These are phyloP conservation scores for Septoria petroselini DNA, from an alignment of 2,329 filamentous ascomycete species.

Conservation along the genomic window DNA sequence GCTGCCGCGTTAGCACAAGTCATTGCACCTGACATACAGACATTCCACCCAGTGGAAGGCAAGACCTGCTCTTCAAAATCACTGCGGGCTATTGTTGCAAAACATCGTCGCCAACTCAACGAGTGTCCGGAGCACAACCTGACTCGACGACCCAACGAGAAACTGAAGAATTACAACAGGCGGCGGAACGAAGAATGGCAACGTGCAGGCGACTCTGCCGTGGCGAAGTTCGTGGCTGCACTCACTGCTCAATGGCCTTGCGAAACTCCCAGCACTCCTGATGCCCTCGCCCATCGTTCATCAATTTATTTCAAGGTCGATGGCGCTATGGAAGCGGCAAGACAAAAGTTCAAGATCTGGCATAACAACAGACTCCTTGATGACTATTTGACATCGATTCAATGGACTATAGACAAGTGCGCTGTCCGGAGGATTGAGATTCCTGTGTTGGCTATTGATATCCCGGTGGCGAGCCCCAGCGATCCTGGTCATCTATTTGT, in stretches of 20 bases:
- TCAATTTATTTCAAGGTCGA: constrained; percentile 5
- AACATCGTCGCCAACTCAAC: not conserved
- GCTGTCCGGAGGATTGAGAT: not conserved
- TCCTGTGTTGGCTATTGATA: not conserved
- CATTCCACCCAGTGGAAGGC: not conserved
- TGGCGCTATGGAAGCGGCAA: not conserved
- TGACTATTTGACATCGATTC: not conserved
- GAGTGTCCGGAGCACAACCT: not conserved
- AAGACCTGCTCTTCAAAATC: not conserved
- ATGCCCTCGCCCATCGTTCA: not conserved
- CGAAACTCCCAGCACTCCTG: not conserved
- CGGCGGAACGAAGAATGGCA: not conserved
- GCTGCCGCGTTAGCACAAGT: not conserved
- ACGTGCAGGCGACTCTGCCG: not conserved
- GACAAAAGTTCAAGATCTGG: constrained; percentile 2
- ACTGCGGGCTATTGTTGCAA: constrained; percentile 19
- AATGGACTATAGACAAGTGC: not conserved
- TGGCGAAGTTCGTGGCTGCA: not conserved
- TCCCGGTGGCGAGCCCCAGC: too few relatives aligned
- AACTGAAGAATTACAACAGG: not conserved
- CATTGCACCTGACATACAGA: not conserved
- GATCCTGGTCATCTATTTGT: too few relatives aligned
- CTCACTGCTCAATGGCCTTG: constrained; percentile 7
- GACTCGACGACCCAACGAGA: not conserved
- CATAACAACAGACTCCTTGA: constrained; percentile 11